phyloP scores from a whole-genome alignment of 1,284 basidiomycete genomes.

The Leccinum subrobustum region DNA sequence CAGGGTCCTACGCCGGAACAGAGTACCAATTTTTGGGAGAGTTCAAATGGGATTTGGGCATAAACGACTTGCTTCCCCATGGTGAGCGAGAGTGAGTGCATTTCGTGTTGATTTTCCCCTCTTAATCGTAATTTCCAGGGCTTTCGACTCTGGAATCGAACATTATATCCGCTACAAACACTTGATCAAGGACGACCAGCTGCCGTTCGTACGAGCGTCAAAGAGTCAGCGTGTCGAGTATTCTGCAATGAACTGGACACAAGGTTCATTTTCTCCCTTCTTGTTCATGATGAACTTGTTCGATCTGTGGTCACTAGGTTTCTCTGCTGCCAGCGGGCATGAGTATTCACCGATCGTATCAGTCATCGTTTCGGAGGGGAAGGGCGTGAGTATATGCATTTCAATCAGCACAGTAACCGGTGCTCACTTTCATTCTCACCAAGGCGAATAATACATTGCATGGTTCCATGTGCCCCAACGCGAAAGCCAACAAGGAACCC shows the following conservation, averaged over 20 bases:
- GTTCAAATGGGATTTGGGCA: conserved; percentile 59
- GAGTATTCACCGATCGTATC: conserved; percentile 44
- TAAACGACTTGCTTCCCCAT: conserved; percentile 61
- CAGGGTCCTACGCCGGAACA: conserved; percentile 42
- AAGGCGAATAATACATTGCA: conserved; percentile 75
- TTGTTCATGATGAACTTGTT: not conserved
- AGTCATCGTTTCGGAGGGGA: conserved; percentile 55
- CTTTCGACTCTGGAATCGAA: conserved; percentile 47
- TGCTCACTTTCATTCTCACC: conserved; percentile 5
- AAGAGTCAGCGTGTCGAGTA: conserved; percentile 61
- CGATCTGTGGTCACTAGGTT: conserved; percentile 40
- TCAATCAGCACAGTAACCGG: not conserved
- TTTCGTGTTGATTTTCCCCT: not conserved
- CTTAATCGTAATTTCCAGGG: conserved; percentile 36
- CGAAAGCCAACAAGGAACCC: conserved; percentile 46
- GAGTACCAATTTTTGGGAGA: conserved; percentile 59
- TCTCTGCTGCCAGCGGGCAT: conserved; percentile 45
- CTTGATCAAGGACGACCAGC: conserved; percentile 41
- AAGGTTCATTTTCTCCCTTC: conserved; percentile 40
- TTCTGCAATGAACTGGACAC: conserved; percentile 70
- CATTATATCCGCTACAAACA: conserved; percentile 52
- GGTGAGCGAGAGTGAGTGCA: conserved; percentile 67
- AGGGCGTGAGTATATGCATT: conserved; percentile 40
- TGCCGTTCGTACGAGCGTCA: conserved; percentile 70
- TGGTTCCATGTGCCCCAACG: conserved; percentile 64